Percentiles rank a stretch among this genome's conserved stretches.
Conservation (phyloP, 2,329 filamentous ascomycete species). For the Sarocladium kiliense region DNA sequence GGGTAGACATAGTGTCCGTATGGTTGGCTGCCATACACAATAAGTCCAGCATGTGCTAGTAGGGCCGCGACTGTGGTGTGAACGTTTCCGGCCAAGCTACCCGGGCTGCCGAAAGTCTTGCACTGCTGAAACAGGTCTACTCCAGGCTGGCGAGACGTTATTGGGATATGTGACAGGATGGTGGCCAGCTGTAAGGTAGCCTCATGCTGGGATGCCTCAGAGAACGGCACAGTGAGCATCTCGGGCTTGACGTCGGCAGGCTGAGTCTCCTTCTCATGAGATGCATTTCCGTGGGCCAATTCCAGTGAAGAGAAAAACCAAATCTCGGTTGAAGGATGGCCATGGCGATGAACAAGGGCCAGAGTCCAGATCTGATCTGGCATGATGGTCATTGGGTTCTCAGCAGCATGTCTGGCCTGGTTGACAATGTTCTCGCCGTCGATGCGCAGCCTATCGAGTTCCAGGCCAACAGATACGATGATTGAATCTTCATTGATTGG, state of each 20-base stretch:
- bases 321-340: conserved; percentile 6
- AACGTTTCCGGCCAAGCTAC: conserved; percentile 5
- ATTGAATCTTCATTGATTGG: not conserved
- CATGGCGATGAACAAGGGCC: not conserved
- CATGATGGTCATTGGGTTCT: not conserved
- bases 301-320: conserved; percentile 7
- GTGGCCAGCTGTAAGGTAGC: not conserved
- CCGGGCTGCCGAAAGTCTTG: not conserved
- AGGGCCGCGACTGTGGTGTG: conserved; percentile 1
- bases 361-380: conserved; percentile 3
- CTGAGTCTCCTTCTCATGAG: conserved; percentile 4
- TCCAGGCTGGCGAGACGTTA: conserved; percentile 4
- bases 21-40: not conserved
- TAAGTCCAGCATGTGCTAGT: not conserved
- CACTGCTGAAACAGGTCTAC: not conserved
- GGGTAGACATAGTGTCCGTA: conserved; percentile 7
- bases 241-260: not conserved
- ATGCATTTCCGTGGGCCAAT: not conserved
- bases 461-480: not conserved
- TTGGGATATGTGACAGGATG: conserved; percentile 3
- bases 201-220: not conserved
- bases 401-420: not conserved
- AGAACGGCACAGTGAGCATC: conserved; percentile 1
- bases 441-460: not conserved
- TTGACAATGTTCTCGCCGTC: not conserved